These are phyloP conservation scores for Euphorbia celastroides DNA, from an alignment of 441 rosid genomes.

Conservation along the genomic window DNA sequence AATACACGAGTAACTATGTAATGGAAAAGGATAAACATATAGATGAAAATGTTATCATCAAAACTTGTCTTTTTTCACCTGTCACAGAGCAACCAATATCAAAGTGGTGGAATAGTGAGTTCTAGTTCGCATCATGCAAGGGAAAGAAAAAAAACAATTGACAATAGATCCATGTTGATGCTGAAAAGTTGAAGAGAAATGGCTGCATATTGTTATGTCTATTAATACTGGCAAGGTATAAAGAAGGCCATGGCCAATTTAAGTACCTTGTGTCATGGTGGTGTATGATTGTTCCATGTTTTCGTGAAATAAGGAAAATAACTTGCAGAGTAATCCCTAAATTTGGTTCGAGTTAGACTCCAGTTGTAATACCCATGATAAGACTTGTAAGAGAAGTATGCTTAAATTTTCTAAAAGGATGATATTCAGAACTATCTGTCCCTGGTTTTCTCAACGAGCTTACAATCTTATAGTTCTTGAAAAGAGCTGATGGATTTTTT, in stretches of 20 bases:
- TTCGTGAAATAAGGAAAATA: neutral
- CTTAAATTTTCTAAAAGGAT: slow-evolving; percentile 1
- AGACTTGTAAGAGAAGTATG: neutral
- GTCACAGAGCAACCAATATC: too few species aligned
- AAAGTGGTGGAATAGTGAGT: neutral
- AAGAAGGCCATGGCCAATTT: neutral
- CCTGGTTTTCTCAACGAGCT: neutral
- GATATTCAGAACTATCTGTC: neutral
- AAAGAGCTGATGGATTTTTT: neutral
- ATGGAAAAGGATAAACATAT: neutral
- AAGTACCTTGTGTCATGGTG: neutral
- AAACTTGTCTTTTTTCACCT: too few species aligned
- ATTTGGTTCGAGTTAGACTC: neutral
- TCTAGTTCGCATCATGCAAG: neutral
- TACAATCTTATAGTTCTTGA: neutral
- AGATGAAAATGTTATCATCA: neutral
- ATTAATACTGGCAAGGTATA: neutral
- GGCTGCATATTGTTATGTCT: neutral
- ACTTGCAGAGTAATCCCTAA: neutral
- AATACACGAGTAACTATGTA: neutral
- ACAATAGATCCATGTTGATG: neutral
- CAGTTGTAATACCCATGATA: neutral
- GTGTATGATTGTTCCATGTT: neutral
- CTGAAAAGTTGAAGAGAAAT: neutral
- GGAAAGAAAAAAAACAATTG: neutral